A percentile compares a stretch with the other conserved stretches of the same genome.
Conservation (phyloP, 2,329 filamentous ascomycete genomes). For the Cladophialophora chaetospira region DNA sequence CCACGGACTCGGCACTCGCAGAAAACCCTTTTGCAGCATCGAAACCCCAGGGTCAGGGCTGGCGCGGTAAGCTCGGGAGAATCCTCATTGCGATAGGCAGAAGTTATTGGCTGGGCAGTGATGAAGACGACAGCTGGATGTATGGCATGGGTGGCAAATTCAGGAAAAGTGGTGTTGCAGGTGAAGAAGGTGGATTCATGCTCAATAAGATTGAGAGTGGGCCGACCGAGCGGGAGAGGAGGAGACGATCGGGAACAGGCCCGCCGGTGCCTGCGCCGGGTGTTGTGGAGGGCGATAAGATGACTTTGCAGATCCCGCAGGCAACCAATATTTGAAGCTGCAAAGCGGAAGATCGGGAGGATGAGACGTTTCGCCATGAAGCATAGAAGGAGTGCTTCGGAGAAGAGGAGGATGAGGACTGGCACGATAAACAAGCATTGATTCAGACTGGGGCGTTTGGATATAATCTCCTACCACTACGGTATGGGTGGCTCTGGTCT, state of each 20-base stretch:
- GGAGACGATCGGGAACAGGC: conserved; percentile 64
- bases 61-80: conserved; percentile 76
- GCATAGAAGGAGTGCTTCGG: too few species aligned
- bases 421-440: too few species aligned
- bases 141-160: conserved; percentile 60
- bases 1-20: conserved; percentile 48
- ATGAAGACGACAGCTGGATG: conserved; percentile 49
- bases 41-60: conserved; percentile 74
- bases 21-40: conserved; percentile 71
- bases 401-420: too few species aligned
- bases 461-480: too few species aligned
- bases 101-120: conserved; percentile 76
- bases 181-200: conserved; percentile 48
- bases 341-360: background rate
- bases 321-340: background rate
- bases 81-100: conserved; percentile 72
- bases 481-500: too few species aligned
- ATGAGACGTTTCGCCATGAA: too few species aligned
- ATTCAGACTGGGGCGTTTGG: too few species aligned
- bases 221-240: conserved; percentile 58
- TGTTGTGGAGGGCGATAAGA: conserved; percentile 22
- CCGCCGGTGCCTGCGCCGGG: conserved; percentile 40
- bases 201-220: conserved; percentile 47
- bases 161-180: conserved; percentile 35
- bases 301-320: conserved; percentile 27